Percentiles rank a stretch among this genome's conserved stretches.
phyloP scores from a whole-genome alignment of 1,284 basidiomycete species.

The Clitocybe nebularis region DNA sequence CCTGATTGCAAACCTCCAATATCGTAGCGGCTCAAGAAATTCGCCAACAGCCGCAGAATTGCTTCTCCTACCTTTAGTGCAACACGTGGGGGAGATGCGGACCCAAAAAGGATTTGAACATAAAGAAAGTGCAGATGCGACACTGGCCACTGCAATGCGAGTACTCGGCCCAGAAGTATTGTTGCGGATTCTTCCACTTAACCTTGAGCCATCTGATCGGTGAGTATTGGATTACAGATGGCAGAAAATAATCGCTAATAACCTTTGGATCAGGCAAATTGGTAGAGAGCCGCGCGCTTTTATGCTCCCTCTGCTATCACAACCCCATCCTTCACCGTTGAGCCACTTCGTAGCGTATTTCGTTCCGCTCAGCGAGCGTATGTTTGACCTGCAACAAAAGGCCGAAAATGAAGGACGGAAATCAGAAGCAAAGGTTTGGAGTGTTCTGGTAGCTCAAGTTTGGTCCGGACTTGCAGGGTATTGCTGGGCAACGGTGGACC shows the following conservation, averaged over 20 bases:
- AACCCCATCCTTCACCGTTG: conserved; percentile 78
- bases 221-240: conserved; percentile 33
- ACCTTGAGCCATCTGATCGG: conserved; percentile 79
- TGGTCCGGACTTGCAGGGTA: conserved; percentile 92
- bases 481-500: conserved; percentile 60
- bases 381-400: conserved; percentile 84
- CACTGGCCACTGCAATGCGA: conserved; percentile 80
- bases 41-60: conserved; percentile 64
- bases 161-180: conserved; percentile 84
- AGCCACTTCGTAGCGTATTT: conserved; percentile 88
- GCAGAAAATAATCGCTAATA: not conserved
- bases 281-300: conserved; percentile 80
- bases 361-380: conserved; percentile 88
- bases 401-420: conserved; percentile 68
- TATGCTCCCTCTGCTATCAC: conserved; percentile 86
- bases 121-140: conserved; percentile 84
- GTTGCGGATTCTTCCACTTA: conserved; percentile 77
- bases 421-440: conserved; percentile 93
- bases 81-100: conserved; percentile 73
- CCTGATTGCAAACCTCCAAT: conserved; percentile 44
- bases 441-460: conserved; percentile 87
- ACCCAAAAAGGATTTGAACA: conserved; percentile 83
- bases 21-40: conserved; percentile 27
- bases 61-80: conserved; percentile 73
- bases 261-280: conserved; percentile 41